Conservation (phyloP, 495 filamentous ascomycete genomes). For the Thozetella sp. region DNA sequence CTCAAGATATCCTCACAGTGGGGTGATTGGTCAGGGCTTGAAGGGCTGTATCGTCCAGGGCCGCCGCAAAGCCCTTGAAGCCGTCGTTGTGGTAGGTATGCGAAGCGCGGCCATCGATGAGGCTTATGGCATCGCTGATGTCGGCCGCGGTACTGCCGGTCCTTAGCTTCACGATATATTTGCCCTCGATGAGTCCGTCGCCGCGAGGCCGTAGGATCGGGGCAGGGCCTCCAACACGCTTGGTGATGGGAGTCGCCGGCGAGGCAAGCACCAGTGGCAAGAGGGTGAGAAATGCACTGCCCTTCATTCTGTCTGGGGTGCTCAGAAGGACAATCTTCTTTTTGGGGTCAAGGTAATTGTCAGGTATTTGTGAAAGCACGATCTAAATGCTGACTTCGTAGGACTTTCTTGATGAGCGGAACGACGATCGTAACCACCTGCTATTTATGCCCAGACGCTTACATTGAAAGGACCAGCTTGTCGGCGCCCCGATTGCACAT, state of each 20-base stretch:
- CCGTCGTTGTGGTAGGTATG: constrained; percentile 27
- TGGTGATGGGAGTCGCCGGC: background rate
- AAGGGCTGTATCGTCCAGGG: constrained; percentile 22
- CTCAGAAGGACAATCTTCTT: too few species aligned
- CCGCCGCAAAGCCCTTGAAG: constrained; percentile 34
- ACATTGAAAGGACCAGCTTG: too few species aligned
- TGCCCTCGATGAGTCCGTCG: constrained; percentile 33
- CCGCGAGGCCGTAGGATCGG: constrained; percentile 27
- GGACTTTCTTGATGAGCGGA: too few species aligned
- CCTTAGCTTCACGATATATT: constrained; percentile 53
- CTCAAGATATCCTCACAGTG: constrained; percentile 15
- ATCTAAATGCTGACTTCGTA: too few species aligned
- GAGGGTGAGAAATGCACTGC: background rate
- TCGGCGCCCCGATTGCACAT: too few species aligned
- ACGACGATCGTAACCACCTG: too few species aligned
- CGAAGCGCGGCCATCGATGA: constrained; percentile 24
- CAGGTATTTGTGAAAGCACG: too few species aligned
- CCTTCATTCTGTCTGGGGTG: background rate
- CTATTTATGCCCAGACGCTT: too few species aligned
- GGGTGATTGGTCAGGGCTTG: constrained; percentile 36
- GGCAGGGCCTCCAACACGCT: background rate
- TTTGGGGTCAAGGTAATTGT: too few species aligned
- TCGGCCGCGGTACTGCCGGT: constrained; percentile 25
- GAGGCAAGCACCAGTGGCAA: background rate
- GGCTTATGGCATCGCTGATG: constrained; percentile 21